Conservation (phyloP, 352 stramenopile species). For the Phytophthora sp. region DNA sequence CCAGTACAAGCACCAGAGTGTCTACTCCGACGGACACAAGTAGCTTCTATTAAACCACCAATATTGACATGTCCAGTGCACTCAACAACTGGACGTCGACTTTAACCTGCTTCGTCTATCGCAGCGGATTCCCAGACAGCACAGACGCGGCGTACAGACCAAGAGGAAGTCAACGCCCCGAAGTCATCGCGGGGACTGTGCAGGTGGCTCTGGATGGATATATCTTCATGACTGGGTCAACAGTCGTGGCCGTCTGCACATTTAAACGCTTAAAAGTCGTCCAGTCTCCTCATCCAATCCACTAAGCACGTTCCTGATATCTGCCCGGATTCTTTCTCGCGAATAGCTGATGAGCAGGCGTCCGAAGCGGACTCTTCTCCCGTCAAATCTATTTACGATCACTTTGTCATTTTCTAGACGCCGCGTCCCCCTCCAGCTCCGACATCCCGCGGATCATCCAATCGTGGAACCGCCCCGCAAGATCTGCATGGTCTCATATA, state of each 20-base stretch:
- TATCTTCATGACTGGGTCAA: too few relatives aligned
- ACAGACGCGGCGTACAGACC: not conserved
- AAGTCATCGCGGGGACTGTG: too few relatives aligned
- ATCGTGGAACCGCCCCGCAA: slow-evolving; percentile 2
- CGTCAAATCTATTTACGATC: not conserved
- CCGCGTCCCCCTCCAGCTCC: not conserved
- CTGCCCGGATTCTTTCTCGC: too few relatives aligned
- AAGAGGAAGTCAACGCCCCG: too few relatives aligned
- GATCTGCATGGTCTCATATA: slow-evolving; percentile 26
- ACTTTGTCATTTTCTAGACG: not conserved
- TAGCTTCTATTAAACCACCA: slow-evolving; percentile 15
- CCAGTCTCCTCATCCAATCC: too few relatives aligned
- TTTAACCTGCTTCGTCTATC: not conserved
- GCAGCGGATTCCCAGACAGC: slow-evolving; percentile 6
- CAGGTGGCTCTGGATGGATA: too few relatives aligned
- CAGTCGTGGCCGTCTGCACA: too few relatives aligned
- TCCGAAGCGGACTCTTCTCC: not conserved
- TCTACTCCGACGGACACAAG: slow-evolving; percentile 12
- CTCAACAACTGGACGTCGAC: not conserved
- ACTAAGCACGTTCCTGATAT: too few relatives aligned
- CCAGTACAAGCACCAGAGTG: not conserved
- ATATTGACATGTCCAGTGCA: not conserved
- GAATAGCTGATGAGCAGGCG: not conserved
- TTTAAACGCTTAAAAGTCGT: too few relatives aligned
- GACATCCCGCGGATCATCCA: slow-evolving; percentile 16